These are phyloP conservation scores for Arthrobotrys sinensis DNA, from an alignment of 2,329 filamentous ascomycete species.

Conservation along the genomic window DNA sequence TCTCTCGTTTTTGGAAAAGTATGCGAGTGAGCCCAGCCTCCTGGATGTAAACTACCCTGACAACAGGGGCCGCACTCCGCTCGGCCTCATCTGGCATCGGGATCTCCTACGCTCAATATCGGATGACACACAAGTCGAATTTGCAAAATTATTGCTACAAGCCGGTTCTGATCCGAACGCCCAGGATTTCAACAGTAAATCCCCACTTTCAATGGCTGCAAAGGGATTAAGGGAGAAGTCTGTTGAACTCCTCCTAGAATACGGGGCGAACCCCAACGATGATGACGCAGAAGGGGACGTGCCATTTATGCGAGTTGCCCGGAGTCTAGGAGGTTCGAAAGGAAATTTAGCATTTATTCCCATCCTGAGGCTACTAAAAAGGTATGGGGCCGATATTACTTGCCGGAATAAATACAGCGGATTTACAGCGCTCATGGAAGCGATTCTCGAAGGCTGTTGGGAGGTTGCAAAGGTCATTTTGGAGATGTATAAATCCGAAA, in stretches of 20 bases:
- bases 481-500: slow-evolving; percentile 16
- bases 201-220: slow-evolving; percentile 4
- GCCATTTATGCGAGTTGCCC: background rate
- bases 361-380: slow-evolving; percentile 16
- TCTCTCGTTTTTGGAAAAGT: slow-evolving; percentile 10
- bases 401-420: background rate
- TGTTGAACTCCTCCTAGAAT: slow-evolving; percentile 39
- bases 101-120: background rate
- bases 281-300: slow-evolving; percentile 27
- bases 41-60: slow-evolving; percentile 9
- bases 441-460: background rate
- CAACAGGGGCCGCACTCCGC: background rate
- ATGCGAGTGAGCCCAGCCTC: slow-evolving; percentile 1
- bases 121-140: slow-evolving; percentile 8
- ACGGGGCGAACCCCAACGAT: slow-evolving; percentile 33
- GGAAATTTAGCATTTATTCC: background rate
- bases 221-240: background rate
- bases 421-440: slow-evolving; percentile 3
- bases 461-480: slow-evolving; percentile 23
- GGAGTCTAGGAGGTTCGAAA: background rate
- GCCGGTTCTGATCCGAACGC: slow-evolving; percentile 37
- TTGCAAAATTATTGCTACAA: slow-evolving; percentile 18
- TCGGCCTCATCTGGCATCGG: slow-evolving; percentile 18
- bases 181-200: slow-evolving; percentile 30
- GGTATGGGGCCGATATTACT: slow-evolving; percentile 27